Percentiles rank a stretch among this genome's conserved stretches.
These are phyloP conservation scores for Pseudonitzschia pungens DNA, from an alignment of 108 stramenopile species.

Conservation along the genomic window DNA sequence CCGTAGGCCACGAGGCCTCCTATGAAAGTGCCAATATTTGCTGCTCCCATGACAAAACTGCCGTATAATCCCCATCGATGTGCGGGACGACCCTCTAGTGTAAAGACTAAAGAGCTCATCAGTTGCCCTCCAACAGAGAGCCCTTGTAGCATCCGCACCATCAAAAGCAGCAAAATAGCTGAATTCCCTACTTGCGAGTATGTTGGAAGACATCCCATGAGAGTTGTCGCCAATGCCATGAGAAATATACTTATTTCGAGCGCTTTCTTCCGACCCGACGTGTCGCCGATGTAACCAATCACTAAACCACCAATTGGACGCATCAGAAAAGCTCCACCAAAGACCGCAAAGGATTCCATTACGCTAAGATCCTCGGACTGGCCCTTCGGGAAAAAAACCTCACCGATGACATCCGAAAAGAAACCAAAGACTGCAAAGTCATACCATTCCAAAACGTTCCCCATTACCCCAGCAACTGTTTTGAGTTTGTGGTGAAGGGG, in stretches of 20 bases:
- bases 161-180: slow-evolving; percentile 52
- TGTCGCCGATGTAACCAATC: slow-evolving; percentile 76
- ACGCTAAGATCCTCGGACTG: slow-evolving; percentile 34
- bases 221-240: slow-evolving; percentile 77
- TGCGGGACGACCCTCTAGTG: slow-evolving; percentile 51
- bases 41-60: slow-evolving; percentile 60
- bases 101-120: slow-evolving; percentile 69
- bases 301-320: slow-evolving; percentile 76
- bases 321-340: slow-evolving; percentile 79
- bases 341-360: slow-evolving; percentile 67
- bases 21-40: slow-evolving; percentile 62
- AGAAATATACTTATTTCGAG: slow-evolving; percentile 62
- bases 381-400: slow-evolving; percentile 73
- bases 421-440: slow-evolving; percentile 71
- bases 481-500: slow-evolving; percentile 5
- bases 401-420: slow-evolving; percentile 62
- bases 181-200: slow-evolving; percentile 60
- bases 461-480: slow-evolving; percentile 20
- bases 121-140: slow-evolving; percentile 81
- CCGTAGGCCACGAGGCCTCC: slow-evolving; percentile 53
- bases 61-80: slow-evolving; percentile 55
- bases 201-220: slow-evolving; percentile 82
- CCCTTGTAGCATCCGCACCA: slow-evolving; percentile 75
- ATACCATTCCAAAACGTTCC: slow-evolving; percentile 39
- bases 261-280: slow-evolving; percentile 66